Evolutionary conservation across 768 basidiomycete species (phyloP).

Genomic region (Suillus cothurnatus): DNA sequence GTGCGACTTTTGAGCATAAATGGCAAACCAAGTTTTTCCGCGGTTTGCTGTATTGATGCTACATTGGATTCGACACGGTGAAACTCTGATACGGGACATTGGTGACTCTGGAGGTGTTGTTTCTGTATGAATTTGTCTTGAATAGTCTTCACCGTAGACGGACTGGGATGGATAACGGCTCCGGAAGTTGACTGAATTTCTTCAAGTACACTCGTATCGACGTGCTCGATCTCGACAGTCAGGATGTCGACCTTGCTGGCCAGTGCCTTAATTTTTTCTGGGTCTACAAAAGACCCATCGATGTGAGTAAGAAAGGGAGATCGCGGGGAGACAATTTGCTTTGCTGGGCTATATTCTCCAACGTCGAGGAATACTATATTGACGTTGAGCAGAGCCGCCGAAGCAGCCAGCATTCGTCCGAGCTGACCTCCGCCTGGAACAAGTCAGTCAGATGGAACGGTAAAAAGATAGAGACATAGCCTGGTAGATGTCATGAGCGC

Average conservation of each 20-base stretch:
- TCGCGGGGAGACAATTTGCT: constrained; percentile 73
- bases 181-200: constrained; percentile 34
- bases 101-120: constrained; percentile 50
- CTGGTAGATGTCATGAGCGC: constrained; percentile 17
- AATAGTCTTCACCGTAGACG: constrained; percentile 80
- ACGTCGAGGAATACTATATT: constrained; percentile 84
- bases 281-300: constrained; percentile 88
- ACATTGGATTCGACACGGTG: constrained; percentile 55
- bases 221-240: constrained; percentile 97
- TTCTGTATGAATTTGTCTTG: constrained; percentile 79
- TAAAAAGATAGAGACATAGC: constrained; percentile 9
- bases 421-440: constrained; percentile 90
- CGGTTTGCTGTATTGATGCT: constrained; percentile 54
- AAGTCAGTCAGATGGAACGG: constrained; percentile 4
- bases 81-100: constrained; percentile 62
- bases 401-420: constrained; percentile 93
- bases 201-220: constrained; percentile 75
- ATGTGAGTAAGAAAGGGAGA: constrained; percentile 59
- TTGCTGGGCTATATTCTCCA: constrained; percentile 82
- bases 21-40: constrained; percentile 71
- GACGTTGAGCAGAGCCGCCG: constrained; percentile 86
- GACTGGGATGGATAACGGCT: constrained; percentile 69
- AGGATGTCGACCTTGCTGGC: constrained; percentile 82
- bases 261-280: constrained; percentile 75
- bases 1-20: constrained; percentile 97